A percentile compares a stretch with the other conserved stretches of the same genome.
Conservation (phyloP, 345 rosid species). For the Fremontodendron californicum region DNA sequence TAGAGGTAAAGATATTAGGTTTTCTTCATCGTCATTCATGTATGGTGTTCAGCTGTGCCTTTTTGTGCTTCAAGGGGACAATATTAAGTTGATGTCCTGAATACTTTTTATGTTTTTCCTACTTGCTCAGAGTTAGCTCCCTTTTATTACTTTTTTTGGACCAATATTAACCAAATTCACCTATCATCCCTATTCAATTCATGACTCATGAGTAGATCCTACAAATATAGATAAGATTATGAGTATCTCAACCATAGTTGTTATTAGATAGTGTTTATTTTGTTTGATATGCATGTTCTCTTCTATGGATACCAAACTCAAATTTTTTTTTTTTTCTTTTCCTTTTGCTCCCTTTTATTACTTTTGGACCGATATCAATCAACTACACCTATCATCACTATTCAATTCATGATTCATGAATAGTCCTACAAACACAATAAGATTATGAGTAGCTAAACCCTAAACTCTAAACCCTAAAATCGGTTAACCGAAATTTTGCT, state of each 20-base stretch:
- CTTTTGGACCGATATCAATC: background rate
- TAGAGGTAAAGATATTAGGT: background rate
- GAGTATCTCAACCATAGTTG: background rate
- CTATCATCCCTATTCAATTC: background rate
- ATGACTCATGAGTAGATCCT: background rate
- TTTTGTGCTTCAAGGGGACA: background rate
- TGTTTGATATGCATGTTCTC: background rate
- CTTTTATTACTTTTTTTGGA: background rate
- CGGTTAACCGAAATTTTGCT: too few relatives aligned
- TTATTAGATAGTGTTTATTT: background rate
- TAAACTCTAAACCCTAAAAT: too few relatives aligned
- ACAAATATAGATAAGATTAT: too few relatives aligned
- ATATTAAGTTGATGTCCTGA: background rate
- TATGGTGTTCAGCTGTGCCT: background rate
- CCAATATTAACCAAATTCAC: background rate
- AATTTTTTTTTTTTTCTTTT: background rate
- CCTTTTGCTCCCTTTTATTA: background rate
- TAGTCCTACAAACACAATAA: too few relatives aligned
- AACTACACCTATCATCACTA: background rate
- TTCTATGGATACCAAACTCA: background rate
- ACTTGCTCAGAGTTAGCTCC: background rate
- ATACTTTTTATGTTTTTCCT: background rate
- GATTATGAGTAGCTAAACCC: too few relatives aligned
- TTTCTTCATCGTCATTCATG: background rate
- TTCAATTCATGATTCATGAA: too few relatives aligned